Evolutionary conservation across 2,329 filamentous ascomycete genomes (phyloP), one percentile per base, ranked within the genome.

Genomic region (Fusarium devonianum): DNA sequence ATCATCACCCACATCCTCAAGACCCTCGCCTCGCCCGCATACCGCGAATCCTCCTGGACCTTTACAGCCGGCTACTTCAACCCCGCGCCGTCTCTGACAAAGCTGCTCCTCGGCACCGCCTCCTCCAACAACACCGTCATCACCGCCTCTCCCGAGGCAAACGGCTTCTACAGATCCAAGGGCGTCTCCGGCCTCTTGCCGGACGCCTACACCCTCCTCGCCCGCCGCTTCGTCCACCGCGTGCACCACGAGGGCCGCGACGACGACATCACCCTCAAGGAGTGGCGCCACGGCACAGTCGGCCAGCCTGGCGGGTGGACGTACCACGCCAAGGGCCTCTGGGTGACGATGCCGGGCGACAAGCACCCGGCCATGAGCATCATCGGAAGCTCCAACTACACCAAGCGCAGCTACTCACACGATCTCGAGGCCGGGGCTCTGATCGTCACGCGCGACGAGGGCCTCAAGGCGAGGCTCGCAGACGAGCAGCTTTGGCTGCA

Each of bases 51-150:
- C 0, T 87, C 85, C 11, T 99, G 94, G 94, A 94, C 91, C 0
- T 97, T 99, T 71, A 97, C 94, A 1, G 94, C 94, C 0, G 94
- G 94, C 41, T 99, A 99, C 75, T 99, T 99, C 77, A 99, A 99
- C 75, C 96, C 96, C 46, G 92, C 92, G 6, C 88, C 92, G 0
- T 85, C 87, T 4, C 83, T 97, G 14, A 92, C 90, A 3, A 83
- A 86, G 28, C 82, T 96, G 1, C 79, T 99, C 0, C 84, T 99
- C 22, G 78, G 81, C 6, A 92, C 90, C 1, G 82, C 85, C 1
- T 88, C 87, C 0, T 72, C 75, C 2, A 79, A 78, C 30, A 94
- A 91, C 53, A 92, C 88, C 0, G 89, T 99, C 16, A 87, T 99
- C 44, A 97, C 94, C 0, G 94, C 94, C 2, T 92, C 91, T 1